Conservation (phyloP, 2,329 filamentous ascomycete genomes). For the Fusarium tuaranense region DNA sequence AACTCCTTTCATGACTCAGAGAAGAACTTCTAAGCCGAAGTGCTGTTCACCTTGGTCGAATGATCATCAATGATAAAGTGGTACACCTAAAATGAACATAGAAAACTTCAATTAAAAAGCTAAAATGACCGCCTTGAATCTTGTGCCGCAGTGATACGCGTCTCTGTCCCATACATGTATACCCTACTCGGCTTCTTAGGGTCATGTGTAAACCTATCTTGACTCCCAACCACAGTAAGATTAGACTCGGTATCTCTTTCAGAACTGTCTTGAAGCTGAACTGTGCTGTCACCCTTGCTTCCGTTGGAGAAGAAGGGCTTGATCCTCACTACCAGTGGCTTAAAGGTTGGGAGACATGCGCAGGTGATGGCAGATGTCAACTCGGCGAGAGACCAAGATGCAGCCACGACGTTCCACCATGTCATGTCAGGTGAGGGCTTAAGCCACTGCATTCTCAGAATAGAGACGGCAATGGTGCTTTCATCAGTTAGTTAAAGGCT, state of each 20-base stretch:
- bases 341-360: constrained; percentile 31
- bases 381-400: constrained; percentile 32
- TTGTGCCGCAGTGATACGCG: not conserved
- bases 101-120: not conserved
- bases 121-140: not conserved
- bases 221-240: not conserved
- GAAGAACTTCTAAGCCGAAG: not conserved
- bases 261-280: not conserved
- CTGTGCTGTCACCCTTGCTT: not conserved
- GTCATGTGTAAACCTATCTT: not conserved
- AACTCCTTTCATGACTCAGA: not conserved
- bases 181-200: not conserved
- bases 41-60: not conserved
- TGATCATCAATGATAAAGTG: not conserved
- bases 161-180: constrained; percentile 11
- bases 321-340: constrained; percentile 7
- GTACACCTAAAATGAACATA: not conserved
- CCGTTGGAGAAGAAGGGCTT: not conserved
- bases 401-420: constrained; percentile 22
- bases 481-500: rapidly evolving
- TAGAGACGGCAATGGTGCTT: constrained; percentile 22
- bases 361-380: constrained; percentile 24
- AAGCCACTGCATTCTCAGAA: constrained; percentile 27
- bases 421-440: not conserved
- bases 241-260: not conserved